Evolutionary conservation across 495 filamentous ascomycete species (phyloP), one percentile per base, ranked within the genome.

Genomic region (Lichenothelia convexa): DNA sequence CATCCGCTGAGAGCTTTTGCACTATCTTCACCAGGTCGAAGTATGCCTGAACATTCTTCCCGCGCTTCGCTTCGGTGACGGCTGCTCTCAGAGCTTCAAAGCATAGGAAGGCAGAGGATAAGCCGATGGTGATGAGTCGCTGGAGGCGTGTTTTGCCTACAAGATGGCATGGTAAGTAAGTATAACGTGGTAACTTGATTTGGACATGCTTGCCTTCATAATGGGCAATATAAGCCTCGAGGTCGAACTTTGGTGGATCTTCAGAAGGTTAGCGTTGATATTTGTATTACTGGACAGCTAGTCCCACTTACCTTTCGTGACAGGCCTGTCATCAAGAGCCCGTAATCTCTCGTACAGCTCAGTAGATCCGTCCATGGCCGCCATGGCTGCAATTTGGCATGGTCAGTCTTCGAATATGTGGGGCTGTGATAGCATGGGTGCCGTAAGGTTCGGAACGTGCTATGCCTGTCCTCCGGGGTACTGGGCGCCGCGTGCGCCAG

Each of bases 171-270:
- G 19, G 5, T 12, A 33, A 9, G 30, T 36, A 15, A n/a, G 18
- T 29, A 13, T 13, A 18, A 19, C 27, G 24, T 34, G 20, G 6
- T 1, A 5, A 21, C 11, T 5, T 18, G 1, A 3, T 0, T 5
- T 21, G 13, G 26, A 3, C 15, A 1, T 27, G 43, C 56, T 32
- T 56, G 89, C 87, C 87, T 51, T 63, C 70, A 54, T 97, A 97
- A 46, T 93, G 92, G 21, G 78, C 65, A 27, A 93, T 81, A 54
- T 94, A 94, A 18, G 78, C 71, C 22, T 94, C 89, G 4, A 97
- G 70, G 50, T 97, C 89, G 39, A 94, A 77, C 47, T 92, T 93
- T 0, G 89, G 89, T 8, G 71, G n/a, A 18, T 33, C 31, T 33
- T n/a, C n/a, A n/a, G n/a, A n/a, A n/a, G n/a, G n/a, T n/a, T n/a